A percentile compares a stretch with the other conserved stretches of the same genome.
phyloP scores from a whole-genome alignment of 2,329 filamentous ascomycete genomes.

The Trichoderma aggressivum region DNA sequence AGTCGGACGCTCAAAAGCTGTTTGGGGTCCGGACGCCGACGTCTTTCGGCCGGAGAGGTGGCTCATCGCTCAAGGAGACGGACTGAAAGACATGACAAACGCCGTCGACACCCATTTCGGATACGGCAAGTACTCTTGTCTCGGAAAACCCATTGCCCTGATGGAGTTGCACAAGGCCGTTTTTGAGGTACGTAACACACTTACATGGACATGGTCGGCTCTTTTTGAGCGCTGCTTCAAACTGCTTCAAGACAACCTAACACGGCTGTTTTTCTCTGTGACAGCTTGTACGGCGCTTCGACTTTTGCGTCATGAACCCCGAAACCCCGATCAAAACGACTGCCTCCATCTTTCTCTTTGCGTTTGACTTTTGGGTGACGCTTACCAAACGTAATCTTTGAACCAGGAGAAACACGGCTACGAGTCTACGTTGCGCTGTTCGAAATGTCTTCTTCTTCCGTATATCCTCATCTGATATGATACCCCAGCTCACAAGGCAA shows the following conservation, averaged over 20 bases:
- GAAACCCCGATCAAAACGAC: constrained; percentile 33
- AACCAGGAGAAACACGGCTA: background rate
- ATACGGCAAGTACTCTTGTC: constrained; percentile 42
- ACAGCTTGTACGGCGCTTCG: constrained; percentile 33
- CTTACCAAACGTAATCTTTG: constrained; percentile 26
- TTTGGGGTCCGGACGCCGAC: constrained; percentile 52
- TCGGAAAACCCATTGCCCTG: constrained; percentile 46
- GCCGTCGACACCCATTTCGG: constrained; percentile 45
- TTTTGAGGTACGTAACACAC: constrained; percentile 39
- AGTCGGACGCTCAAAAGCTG: constrained; percentile 44
- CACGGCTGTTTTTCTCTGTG: background rate
- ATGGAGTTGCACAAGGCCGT: constrained; percentile 49
- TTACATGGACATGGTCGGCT: background rate
- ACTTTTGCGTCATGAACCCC: constrained; percentile 34
- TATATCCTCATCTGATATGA: background rate
- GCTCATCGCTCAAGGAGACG: constrained; percentile 38
- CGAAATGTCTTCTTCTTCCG: background rate
- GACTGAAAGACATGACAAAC: constrained; percentile 34
- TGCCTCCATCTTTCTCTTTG: constrained; percentile 35
- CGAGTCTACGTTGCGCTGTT: background rate
- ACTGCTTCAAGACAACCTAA: background rate
- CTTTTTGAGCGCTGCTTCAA: background rate
- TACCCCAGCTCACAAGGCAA: background rate
- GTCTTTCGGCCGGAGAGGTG: constrained; percentile 53
- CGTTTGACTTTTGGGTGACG: constrained; percentile 36